Evolutionary conservation across 176 grass and related monocot species (phyloP), one percentile per base, ranked within the genome.

Genomic region (bread wheat (Triticum aestivum)): DNA sequence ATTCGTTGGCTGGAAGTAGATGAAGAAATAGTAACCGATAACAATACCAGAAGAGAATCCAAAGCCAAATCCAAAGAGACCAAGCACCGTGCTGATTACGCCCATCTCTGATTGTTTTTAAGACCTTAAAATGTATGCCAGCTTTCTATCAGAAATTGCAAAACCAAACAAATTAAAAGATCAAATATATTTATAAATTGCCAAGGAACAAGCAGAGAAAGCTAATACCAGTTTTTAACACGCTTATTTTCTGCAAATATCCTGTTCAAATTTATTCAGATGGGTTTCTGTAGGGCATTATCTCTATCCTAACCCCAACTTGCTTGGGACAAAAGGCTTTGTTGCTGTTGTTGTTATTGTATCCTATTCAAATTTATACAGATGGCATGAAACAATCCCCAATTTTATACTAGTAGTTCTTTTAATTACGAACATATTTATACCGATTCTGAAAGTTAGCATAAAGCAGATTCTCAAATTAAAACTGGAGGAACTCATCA

Each of bases 61-160:
- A 65, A 90, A 81, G 5, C 97, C 94, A 87, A 99, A 99, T 65
- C 97, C 94, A 79, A 83, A 88, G 79, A 96, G 94, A 76, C 97
- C 90, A 51, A 99, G 78, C 42, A 89, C 76, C n/a, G 89, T 96
- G 84, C 97, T 96, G 73, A 99, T 15, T 30, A 96, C 13, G 11
- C 97, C 97, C 90, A 96, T 90, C 51, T 83, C 59, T 38, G 67
- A 80, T 83, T 82, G 33, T 13, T 89, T 80, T 69, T 42, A 82
- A 92, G 26, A 83, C 77, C 33, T 84, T 59, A 51, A 80, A 69
- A 86, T 17, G 79, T 27, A 88, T 56, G 38, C 11, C 34, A 75
- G 77, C 11, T 85, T 69, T 79, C 37, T 39, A 33, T 29, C 12
- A 76, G 71, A 75, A 64, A 30, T 80, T 77, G 30, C 20, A 84